phyloP scores from a whole-genome alignment of 2,329 filamentous ascomycete species.

The Chrysosphaeria jannelii region DNA sequence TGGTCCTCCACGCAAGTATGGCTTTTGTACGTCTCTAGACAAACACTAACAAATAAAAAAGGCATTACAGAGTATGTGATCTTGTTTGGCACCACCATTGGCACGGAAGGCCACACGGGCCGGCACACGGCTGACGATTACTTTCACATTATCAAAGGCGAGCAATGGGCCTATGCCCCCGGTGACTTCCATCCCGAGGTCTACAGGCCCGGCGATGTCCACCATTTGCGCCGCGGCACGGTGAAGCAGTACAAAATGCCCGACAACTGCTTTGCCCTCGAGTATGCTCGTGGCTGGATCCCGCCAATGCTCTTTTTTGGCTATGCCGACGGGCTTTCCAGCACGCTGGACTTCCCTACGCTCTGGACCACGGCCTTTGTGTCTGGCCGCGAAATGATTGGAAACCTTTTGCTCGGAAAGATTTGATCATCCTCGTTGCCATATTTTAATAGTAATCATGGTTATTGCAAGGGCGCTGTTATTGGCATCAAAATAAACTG shows the following conservation, averaged over 20 bases:
- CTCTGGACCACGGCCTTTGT: slow-evolving; percentile 49
- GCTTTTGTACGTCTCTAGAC: background rate
- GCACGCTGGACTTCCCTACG: slow-evolving; percentile 62
- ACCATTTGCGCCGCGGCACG: slow-evolving; percentile 38
- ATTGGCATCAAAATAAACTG: no score
- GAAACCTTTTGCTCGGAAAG: slow-evolving; percentile 41
- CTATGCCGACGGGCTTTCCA: slow-evolving; percentile 50
- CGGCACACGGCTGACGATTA: slow-evolving; percentile 84
- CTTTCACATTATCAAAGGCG: slow-evolving; percentile 65
- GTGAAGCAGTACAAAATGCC: slow-evolving; percentile 70
- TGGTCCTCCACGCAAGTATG: slow-evolving; percentile 50
- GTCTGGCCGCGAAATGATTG: slow-evolving; percentile 47
- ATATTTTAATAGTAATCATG: no score
- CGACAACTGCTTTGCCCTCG: slow-evolving; percentile 45
- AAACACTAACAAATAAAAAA: slow-evolving; percentile 6
- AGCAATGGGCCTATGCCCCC: slow-evolving; percentile 44
- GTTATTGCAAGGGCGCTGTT: no score
- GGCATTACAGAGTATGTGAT: slow-evolving; percentile 71
- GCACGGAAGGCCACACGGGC: slow-evolving; percentile 67
- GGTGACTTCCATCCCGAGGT: slow-evolving; percentile 36
- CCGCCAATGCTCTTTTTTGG: slow-evolving; percentile 81
- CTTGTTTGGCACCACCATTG: slow-evolving; percentile 56
- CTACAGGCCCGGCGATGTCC: slow-evolving; percentile 36
- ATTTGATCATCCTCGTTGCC: no score
- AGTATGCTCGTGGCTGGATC: slow-evolving; percentile 72